Percentiles rank a stretch among this genome's conserved stretches.
Conservation (phyloP, 2,329 filamentous ascomycete species). For the Parastagonospora avenae region DNA sequence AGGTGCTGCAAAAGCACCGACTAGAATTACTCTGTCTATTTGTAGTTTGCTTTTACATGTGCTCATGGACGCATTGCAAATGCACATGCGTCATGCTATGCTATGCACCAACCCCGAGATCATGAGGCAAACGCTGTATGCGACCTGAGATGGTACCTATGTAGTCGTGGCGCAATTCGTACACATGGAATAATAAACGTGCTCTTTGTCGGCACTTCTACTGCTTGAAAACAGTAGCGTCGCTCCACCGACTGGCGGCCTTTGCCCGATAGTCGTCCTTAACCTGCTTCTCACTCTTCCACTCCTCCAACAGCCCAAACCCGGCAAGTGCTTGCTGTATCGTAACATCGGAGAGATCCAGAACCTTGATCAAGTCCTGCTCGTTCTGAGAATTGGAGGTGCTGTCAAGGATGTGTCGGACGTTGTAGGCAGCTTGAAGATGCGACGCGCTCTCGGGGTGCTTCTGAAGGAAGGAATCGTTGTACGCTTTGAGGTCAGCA, state of each 20-base stretch:
- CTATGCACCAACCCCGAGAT: neutral
- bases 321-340: slow-evolving; percentile 64
- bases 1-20: neutral
- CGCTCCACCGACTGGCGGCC: slow-evolving; percentile 47
- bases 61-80: neutral
- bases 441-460: slow-evolving; percentile 68
- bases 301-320: slow-evolving; percentile 56
- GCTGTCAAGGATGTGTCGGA: slow-evolving; percentile 63
- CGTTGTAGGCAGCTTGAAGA: slow-evolving; percentile 67
- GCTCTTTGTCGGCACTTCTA: neutral
- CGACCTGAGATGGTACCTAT: neutral
- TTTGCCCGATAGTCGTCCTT: slow-evolving; percentile 56
- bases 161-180: neutral
- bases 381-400: slow-evolving; percentile 63
- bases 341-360: slow-evolving; percentile 58
- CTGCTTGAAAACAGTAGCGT: slow-evolving; percentile 44
- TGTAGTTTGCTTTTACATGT: neutral
- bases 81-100: slow-evolving; percentile 1
- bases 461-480: slow-evolving; percentile 67
- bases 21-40: neutral
- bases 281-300: slow-evolving; percentile 56
- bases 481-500: slow-evolving; percentile 65
- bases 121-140: neutral
- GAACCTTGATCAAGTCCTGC: slow-evolving; percentile 64
- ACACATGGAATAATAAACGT: neutral